Base-by-base conservation (phyloP, 108 stramenopile species). In the Pseudonitzschia multiseries region DNA sequence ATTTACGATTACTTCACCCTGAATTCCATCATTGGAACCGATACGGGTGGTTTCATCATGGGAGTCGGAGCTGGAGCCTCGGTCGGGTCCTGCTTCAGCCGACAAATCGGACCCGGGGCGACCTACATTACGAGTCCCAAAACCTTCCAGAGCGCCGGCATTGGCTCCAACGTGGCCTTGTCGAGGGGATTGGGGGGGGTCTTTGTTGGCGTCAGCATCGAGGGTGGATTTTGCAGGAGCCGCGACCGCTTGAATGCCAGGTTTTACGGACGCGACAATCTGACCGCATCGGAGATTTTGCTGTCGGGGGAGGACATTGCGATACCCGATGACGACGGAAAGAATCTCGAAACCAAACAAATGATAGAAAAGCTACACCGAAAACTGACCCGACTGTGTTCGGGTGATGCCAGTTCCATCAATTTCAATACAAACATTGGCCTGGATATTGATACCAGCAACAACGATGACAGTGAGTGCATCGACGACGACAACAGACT, bases 1-100 rank as follows among this genome's bases (percentile, higher is more conserved):
- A 75, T 75, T 1, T 75, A 75, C 57, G 74, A 75, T 24, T 32
- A 57, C 48, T 33, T 31, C 6, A 75, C 74, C 4, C 28, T 75
- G 24, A 67, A 75, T 18, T 40, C 66, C 32, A 75, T 75, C 65
- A 41, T 57, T 10, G 74, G 74, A 10, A 28, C 32, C 28, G 74
- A 75, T 21, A 32, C 64, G 17, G 40, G 62, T 14, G 27, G 56
- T 2, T 46, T 62, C 42, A 60, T 57, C n/a, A 59, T 65, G 54
- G 74, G 74, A 26, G 43, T 57, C 21, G 43, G 54, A 0, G 74
- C 66, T 2, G 66, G 56, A 0, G 44, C 63, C 13, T 41, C 74
- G 26, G 29, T 26, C 43, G 54, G 54, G 22, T 26, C 54, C 21
- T 56, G 54, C 24, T 26, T 3, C 54, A 56, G 24, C 24, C 2